Evolutionary conservation across 2,329 filamentous ascomycete species (phyloP), one percentile per base, ranked within the genome.

Genomic region (Colletotrichum graminicola): DNA sequence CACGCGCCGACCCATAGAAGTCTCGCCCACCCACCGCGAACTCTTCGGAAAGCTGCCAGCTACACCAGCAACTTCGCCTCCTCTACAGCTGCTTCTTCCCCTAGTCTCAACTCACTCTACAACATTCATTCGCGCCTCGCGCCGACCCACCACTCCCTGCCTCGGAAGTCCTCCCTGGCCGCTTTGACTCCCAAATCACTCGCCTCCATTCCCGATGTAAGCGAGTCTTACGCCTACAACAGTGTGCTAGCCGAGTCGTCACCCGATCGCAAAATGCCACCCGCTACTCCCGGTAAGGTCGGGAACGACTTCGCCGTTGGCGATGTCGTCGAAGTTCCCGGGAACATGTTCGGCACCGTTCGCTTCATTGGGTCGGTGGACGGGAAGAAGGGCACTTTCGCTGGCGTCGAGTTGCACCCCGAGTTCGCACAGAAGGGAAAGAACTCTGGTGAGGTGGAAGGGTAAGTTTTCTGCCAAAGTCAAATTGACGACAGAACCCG

Each of bases 371-470:
- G 96, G 55, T 86, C 86, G 49, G 95, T 99, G 51, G 89, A 91
- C 76, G 95, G 95, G 74, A 98, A 97, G 85, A 94, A 93, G 76
- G 96, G 96, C 62, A 89, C 89, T 26, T 99, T 99, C 85, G 94
- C 94, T 41, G 96, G 96, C 56, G 93, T 99, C 45, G 96, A 99
- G 82, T 86, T 99, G 74, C 90, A 92, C 77, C 85, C 89, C 64
- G 93, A 97, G 75, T 97, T 92, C 84, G 93, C 94, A 43, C 82
- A 87, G 62, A 90, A 92, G 78, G 96, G 96, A 43, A 99, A 99
- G 86, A 99, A 99, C 79, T 97, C 89, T 77, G 96, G 96, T 74
- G 95, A 97, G 80, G 96, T 98, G 66, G 95, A 98, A 76, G 96
- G 95, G 93, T 95, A 87, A 82, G 89, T 68, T 52, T 49, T 23